Percentiles rank a stretch among this genome's conserved stretches.
Evolutionary conservation across 2,329 filamentous ascomycete species (phyloP).

Genomic region (Aspergillus felis): DNA sequence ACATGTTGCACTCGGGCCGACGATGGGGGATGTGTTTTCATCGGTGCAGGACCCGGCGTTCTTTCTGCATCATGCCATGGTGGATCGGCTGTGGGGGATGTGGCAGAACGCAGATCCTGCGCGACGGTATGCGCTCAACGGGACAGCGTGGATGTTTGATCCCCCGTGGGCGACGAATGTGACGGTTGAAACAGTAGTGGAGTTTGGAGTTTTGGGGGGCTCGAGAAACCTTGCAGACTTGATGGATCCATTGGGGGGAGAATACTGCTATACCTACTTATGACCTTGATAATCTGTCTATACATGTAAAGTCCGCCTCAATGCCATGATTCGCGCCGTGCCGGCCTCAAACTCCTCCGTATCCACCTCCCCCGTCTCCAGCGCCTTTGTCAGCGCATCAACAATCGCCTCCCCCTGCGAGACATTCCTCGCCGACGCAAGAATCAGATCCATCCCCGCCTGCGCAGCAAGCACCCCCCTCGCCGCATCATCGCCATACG

Average conservation of each 20-base stretch:
- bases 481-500: constrained; percentile 19
- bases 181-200: constrained; percentile 14
- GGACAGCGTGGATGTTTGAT: constrained; percentile 15
- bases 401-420: constrained; percentile 26
- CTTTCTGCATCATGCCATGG: not conserved
- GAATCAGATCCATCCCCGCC: constrained; percentile 30
- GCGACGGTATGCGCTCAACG: constrained; percentile 15
- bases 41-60: not conserved
- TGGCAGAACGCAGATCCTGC: not conserved
- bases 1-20: not conserved
- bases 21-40: not conserved
- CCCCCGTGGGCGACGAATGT: constrained; percentile 11
- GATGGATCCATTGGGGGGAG: constrained; percentile 14
- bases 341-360: constrained; percentile 11
- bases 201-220: constrained; percentile 15
- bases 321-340: constrained; percentile 14
- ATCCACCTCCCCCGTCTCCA: constrained; percentile 15
- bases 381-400: constrained; percentile 13
- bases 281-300: not conserved
- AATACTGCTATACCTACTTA: constrained; percentile 16
- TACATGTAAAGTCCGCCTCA: not conserved
- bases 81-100: not conserved
- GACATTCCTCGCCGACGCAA: constrained; percentile 25
- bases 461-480: constrained; percentile 22
- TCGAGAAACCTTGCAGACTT: constrained; percentile 12